Percentiles rank a stretch among this genome's conserved stretches.
phyloP scores from a whole-genome alignment of 2,329 filamentous ascomycete genomes.

The Rutstroemia sydowiana region DNA sequence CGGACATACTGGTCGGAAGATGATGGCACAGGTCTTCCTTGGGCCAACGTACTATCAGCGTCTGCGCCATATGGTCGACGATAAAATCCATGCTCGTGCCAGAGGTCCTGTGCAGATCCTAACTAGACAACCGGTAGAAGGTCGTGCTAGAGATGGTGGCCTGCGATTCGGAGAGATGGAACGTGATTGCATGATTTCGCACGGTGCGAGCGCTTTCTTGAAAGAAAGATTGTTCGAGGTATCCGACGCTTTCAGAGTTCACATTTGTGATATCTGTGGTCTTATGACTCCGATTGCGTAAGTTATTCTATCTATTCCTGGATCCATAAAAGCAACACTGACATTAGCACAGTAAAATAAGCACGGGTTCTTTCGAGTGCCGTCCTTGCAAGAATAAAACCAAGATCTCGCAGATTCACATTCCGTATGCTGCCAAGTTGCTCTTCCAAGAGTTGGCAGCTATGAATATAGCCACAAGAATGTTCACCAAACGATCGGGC shows the following conservation, averaged over 20 bases:
- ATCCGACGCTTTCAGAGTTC: constrained; percentile 93
- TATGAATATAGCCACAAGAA: constrained; percentile 96
- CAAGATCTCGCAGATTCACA: constrained; percentile 94
- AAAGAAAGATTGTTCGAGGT: constrained; percentile 98
- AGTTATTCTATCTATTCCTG: constrained; percentile 38
- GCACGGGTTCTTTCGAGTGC: constrained; percentile 94
- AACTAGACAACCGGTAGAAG: constrained; percentile 94
- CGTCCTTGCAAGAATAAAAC: constrained; percentile 99
- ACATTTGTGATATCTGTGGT: constrained; percentile 97
- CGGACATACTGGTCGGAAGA: constrained; percentile 89
- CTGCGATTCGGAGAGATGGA: constrained; percentile 99
- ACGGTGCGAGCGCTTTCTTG: constrained; percentile 91
- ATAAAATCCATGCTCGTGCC: constrained; percentile 99
- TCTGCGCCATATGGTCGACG: constrained; percentile 97
- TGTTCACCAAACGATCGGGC: constrained; percentile 85
- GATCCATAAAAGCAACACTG: constrained; percentile 23
- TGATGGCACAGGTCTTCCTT: constrained; percentile 91
- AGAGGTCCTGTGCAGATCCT: constrained; percentile 95
- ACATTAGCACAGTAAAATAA: constrained; percentile 63
- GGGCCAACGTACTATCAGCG: constrained; percentile 98
- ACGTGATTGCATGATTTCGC: constrained; percentile 99
- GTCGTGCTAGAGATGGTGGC: constrained; percentile 95
- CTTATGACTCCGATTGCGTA: constrained; percentile 99
- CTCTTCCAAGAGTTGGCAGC: constrained; percentile 96
- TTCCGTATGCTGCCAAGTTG: constrained; percentile 95